These are phyloP conservation scores for Arctium lappa DNA, from an alignment of 129 eudicot genomes.

Conservation along the genomic window DNA sequence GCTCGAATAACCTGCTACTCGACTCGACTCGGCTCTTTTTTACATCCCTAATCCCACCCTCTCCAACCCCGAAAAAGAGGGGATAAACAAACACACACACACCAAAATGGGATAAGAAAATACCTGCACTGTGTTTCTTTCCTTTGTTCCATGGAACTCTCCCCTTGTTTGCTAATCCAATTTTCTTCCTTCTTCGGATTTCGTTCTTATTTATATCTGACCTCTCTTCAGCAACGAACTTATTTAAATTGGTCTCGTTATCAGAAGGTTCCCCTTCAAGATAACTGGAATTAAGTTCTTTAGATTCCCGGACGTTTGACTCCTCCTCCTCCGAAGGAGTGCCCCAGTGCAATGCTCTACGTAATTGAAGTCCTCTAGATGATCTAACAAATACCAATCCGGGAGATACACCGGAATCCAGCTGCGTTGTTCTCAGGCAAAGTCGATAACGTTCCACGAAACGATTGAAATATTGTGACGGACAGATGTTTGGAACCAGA, in stretches of 20 bases:
- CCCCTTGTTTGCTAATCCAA: conserved; percentile 66
- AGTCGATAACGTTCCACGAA: conserved; percentile 23
- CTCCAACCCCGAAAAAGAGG: background rate
- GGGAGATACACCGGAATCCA: conserved; percentile 16
- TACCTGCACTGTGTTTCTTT: conserved; percentile 67
- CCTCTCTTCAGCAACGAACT: conserved; percentile 10
- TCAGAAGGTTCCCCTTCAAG: conserved; percentile 18
- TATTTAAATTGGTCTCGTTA: conserved; percentile 10
- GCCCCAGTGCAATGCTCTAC: conserved; percentile 18
- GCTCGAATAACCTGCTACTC: too few species aligned
- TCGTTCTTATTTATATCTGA: conserved; percentile 39
- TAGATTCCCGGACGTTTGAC: conserved; percentile 15
- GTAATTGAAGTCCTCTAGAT: conserved; percentile 14
- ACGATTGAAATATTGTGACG: conserved; percentile 15
- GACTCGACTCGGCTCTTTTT: too few species aligned
- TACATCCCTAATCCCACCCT: background rate
- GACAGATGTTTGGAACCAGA: conserved; percentile 24
- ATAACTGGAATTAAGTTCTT: conserved; percentile 12
- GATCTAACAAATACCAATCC: conserved; percentile 26
- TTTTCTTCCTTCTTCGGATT: conserved; percentile 45
- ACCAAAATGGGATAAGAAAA: background rate
- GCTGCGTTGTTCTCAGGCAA: conserved; percentile 16
- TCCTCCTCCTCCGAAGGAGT: conserved; percentile 18
- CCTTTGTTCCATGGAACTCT: conserved; percentile 93
- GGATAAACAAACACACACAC: background rate